Evolutionary conservation across 2,329 filamentous ascomycete species (phyloP), one percentile per base, ranked within the genome.

Genomic region (Monosporascus sp.): DNA sequence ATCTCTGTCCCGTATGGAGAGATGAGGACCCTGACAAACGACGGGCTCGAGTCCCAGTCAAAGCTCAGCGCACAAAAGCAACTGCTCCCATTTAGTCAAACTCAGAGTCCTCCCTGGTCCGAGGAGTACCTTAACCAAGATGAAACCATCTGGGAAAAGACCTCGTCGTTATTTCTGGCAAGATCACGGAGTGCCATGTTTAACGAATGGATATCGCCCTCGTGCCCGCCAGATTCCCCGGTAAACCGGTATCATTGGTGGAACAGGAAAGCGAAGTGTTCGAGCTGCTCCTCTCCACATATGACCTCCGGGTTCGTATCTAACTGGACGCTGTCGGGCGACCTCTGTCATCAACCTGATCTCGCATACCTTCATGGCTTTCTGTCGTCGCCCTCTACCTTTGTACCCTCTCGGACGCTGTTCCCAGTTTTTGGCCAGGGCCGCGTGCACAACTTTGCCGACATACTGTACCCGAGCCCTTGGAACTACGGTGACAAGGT

Each of bases 381-480:
- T 58, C 65, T 82, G 31, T 66, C 72, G 49, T 75, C 77, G 2
- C 75, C 78, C 7, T 70, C 72, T 4, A 69, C 70, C 27, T 69
- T 76, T 51, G 65, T 70, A 16, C 70, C 71, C 24, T 75, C 75
- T 14, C 72, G 72, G 37, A 72, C 71, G 19, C 69, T 82, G 8
- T 68, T 80, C 20, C 81, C 80, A 2, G 71, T 84, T 26, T 83
- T 84, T 63, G 76, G 79, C 56, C 79, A 81, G 59, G 78, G 75
- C 55, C 81, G 79, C 48, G 70, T 78, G 24, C 75, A 74, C 46
- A 75, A 78, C 43, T 82, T 82, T 62, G 74, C 74, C 40, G 80
- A 84, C 52, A 80, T 77, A n/a, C 55, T 76, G 22, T 67, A 75
- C 37, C 74, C 74, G 1, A 68, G 66, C 41, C 70, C 71, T 7